Base-by-base conservation (phyloP, 2,329 filamentous ascomycete species). In the Colletotrichum liriopes region DNA sequence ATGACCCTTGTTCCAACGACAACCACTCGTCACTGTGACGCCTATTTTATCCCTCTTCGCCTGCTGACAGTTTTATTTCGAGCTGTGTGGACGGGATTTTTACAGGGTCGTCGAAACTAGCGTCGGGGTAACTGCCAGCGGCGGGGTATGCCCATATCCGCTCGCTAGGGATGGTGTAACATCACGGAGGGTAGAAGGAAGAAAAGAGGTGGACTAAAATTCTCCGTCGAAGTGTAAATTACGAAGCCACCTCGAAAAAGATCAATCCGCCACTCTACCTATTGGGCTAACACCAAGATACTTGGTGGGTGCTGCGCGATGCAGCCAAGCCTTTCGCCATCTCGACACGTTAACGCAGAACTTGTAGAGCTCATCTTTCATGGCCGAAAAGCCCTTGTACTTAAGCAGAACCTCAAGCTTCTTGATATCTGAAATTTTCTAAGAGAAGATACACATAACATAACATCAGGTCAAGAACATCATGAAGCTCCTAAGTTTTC, bases 121-220 rank as follows among this genome's bases (percentile, higher is more conserved):
- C 20, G 5, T 41, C n/a, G 7, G 56, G 55, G 56, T 37, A 56
- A 12, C 18, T 29, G 9, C 14, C 26, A 12, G 41, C 49, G 49
- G 49, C 23, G 41, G 43, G 4, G 29, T 43, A 29, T 20, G 29
- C n/a, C 37, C 51, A 68, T 58, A n/a, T 8, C 54, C 32, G 20
- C 18, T n/a, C 26, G 20, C 18, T 51, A 39, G 52, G 41, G 14
- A 41, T 41, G 37, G 37, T 32, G 47, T 20, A 8, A 51, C 2
- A 8, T 37, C 18, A 43, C 66, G 71, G 65, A 26, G 23, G 23
- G 23, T 62, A 37, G 62, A 23, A 37, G 20, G 5, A 69, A 69
- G 26, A 26, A 20, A 72, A 69, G 37, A 65, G 55, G 70, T 72
- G 65, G 70, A 69, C 55, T 54, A 14, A 56, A 65, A 69, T n/a